These are phyloP conservation scores for Apiospora saccharicola DNA, from an alignment of 2,329 filamentous ascomycete species.

Conservation along the genomic window DNA sequence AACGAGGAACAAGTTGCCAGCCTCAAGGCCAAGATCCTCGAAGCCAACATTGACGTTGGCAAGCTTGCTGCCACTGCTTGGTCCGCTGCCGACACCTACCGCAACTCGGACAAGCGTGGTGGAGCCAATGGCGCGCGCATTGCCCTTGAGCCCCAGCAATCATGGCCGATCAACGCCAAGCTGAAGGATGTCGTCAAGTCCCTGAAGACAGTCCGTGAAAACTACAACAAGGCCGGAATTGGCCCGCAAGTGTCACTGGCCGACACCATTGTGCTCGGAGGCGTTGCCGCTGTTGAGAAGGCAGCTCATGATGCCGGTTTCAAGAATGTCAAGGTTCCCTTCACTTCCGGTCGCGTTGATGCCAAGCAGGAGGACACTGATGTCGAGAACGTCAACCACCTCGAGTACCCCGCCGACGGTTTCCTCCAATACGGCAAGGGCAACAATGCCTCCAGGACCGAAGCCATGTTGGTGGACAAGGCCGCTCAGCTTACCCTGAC, in stretches of 20 bases:
- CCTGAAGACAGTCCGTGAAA: constrained; percentile 70
- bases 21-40: constrained; percentile 74
- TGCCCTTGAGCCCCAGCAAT: constrained; percentile 73
- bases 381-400: constrained; percentile 65
- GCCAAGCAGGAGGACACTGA: constrained; percentile 78
- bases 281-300: constrained; percentile 75
- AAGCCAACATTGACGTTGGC: constrained; percentile 63
- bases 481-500: constrained; percentile 75
- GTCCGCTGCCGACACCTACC: constrained; percentile 76
- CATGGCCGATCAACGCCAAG: constrained; percentile 78
- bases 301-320: constrained; percentile 59
- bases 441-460: constrained; percentile 65
- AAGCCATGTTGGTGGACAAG: constrained; percentile 75
- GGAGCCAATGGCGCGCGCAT: constrained; percentile 84
- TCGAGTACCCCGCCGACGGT: constrained; percentile 75
- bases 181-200: constrained; percentile 66
- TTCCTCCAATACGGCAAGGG: constrained; percentile 82
- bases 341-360: constrained; percentile 76
- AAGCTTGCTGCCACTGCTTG: constrained; percentile 73
- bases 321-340: constrained; percentile 66
- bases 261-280: constrained; percentile 80
- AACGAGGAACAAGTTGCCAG: constrained; percentile 67
- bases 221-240: constrained; percentile 63
- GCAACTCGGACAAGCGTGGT: constrained; percentile 80
- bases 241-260: constrained; percentile 80